These are phyloP conservation scores for Pichia sp. DNA, from an alignment of 1,139 yeast species.

Conservation along the genomic window DNA sequence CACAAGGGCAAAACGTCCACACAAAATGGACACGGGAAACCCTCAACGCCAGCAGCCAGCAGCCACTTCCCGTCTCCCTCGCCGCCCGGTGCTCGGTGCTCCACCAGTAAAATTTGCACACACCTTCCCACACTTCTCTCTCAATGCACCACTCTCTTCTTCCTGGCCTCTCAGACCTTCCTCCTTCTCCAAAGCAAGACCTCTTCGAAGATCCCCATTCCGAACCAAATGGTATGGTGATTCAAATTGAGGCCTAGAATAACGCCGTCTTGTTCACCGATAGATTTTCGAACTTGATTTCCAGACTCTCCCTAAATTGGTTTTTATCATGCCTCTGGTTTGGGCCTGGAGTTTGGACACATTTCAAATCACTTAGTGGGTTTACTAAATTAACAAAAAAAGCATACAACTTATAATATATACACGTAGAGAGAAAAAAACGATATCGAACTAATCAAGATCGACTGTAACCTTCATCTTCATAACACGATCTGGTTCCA, in stretches of 20 bases:
- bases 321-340: constrained; percentile 7
- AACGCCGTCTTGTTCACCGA: constrained; percentile 10
- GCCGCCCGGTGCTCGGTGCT: no score
- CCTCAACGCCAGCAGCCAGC: no score
- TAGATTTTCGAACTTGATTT: constrained; percentile 6
- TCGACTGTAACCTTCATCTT: constrained; percentile 22
- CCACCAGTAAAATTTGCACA: no score
- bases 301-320: constrained; percentile 13
- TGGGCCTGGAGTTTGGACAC: constrained; percentile 12
- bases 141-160: not conserved
- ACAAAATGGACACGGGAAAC: no score
- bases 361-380: no score
- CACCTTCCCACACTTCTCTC: not conserved
- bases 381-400: no score
- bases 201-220: constrained; percentile 69
- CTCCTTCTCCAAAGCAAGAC: constrained; percentile 35
- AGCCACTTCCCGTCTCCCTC: no score
- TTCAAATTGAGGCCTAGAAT: constrained; percentile 72
- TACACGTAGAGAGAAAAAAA: not conserved
- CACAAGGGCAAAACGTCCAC: no score
- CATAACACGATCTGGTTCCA: constrained; percentile 37
- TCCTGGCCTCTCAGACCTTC: not conserved
- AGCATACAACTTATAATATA: no score
- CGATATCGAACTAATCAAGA: constrained; percentile 25
- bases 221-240: constrained; percentile 53